phyloP scores from a whole-genome alignment of 2,329 filamentous ascomycete genomes.

The Clarireedia sp. region DNA sequence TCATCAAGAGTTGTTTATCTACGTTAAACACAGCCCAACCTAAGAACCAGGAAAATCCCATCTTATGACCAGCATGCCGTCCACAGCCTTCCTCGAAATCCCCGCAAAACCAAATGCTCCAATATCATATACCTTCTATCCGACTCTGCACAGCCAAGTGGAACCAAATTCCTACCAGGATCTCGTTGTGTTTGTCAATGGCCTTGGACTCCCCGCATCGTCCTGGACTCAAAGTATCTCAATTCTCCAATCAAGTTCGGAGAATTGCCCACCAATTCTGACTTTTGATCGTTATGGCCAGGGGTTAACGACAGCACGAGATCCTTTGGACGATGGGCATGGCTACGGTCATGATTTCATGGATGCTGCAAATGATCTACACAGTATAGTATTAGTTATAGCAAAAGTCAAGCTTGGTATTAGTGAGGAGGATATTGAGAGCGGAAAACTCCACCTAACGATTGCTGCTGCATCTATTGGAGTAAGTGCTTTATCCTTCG shows the following conservation, averaged over 20 bases:
- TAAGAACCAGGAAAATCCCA: too few relatives aligned
- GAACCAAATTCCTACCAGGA: neutral
- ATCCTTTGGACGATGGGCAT: constrained; percentile 22
- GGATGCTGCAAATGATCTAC: constrained; percentile 25
- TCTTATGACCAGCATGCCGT: neutral
- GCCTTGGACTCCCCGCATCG: constrained; percentile 25
- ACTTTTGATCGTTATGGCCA: constrained; percentile 30
- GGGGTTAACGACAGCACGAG: constrained; percentile 20
- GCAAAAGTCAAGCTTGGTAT: constrained; percentile 12
- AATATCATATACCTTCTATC: constrained; percentile 26
- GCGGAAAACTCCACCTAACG: constrained; percentile 18
- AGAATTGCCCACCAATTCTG: constrained; percentile 25
- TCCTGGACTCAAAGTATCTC: constrained; percentile 26
- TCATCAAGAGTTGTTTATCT: too few relatives aligned
- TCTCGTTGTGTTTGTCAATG: constrained; percentile 29
- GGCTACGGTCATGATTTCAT: constrained; percentile 26
- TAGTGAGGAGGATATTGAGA: neutral
- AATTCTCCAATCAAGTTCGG: constrained; percentile 15
- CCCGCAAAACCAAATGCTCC: constrained; percentile 28
- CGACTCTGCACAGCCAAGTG: constrained; percentile 6
- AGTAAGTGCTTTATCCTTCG: constrained; percentile 7
- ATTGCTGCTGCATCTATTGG: constrained; percentile 29
- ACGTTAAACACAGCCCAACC: too few relatives aligned
- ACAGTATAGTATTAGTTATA: constrained; percentile 24
- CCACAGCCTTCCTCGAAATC: constrained; percentile 16